phyloP scores from a whole-genome alignment of 208 protist genomes.

The Acanthamoeba royreba region DNA sequence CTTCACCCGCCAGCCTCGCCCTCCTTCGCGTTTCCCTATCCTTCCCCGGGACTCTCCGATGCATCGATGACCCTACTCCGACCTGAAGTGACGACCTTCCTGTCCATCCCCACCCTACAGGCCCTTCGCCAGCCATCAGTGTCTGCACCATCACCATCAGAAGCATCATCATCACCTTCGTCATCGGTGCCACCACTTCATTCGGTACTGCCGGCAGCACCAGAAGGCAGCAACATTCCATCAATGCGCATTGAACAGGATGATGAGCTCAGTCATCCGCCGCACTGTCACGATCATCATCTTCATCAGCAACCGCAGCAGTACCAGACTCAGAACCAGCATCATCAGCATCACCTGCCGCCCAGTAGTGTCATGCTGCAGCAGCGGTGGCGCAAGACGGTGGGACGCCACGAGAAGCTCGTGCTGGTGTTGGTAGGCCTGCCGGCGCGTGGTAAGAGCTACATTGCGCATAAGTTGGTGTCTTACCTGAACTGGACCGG shows the following conservation, averaged over 20 bases:
- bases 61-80: background rate
- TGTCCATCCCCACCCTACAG: background rate
- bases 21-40: background rate
- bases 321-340: too few species aligned
- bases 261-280: too few species aligned
- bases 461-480: constrained; percentile 25
- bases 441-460: constrained; percentile 50
- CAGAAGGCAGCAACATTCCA: too few species aligned
- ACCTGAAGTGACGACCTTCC: background rate
- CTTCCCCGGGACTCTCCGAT: background rate
- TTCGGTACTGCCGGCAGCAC: too few species aligned
- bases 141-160: too few species aligned
- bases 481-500: constrained; percentile 45
- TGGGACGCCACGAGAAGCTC: background rate
- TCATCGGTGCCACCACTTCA: too few species aligned
- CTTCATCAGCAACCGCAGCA: too few species aligned
- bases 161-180: too few species aligned
- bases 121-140: too few species aligned
- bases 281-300: too few species aligned
- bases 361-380: background rate
- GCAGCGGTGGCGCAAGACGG: background rate
- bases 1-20: background rate
- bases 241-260: too few species aligned
- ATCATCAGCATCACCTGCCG: background rate
- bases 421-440: constrained; percentile 56